These are phyloP conservation scores for Kurtzmaniella natalensis DNA, from an alignment of 1,139 yeast species.

Conservation along the genomic window DNA sequence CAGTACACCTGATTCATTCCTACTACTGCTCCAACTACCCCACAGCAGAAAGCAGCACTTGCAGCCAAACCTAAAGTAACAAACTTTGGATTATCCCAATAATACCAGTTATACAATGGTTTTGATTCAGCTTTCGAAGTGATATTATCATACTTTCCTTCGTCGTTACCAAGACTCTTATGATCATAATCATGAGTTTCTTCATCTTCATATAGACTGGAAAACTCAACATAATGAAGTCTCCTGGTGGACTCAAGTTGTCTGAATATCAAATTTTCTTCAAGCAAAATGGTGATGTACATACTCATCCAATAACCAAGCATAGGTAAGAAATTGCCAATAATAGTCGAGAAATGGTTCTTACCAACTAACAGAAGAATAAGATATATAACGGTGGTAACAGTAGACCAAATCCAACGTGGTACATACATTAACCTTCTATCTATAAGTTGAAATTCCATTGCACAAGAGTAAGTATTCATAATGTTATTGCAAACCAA, in stretches of 20 bases:
- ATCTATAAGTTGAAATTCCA: constrained; percentile 22
- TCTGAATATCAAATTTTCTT: constrained; percentile 22
- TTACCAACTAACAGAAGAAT: constrained; percentile 20
- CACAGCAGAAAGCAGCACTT: constrained; percentile 18
- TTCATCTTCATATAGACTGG: constrained; percentile 6
- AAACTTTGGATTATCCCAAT: constrained; percentile 15
- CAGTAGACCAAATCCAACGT: constrained; percentile 23
- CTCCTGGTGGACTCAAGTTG: constrained; percentile 5
- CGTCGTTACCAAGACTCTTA: no score
- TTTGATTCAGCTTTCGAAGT: constrained; percentile 3
- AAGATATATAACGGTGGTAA: constrained; percentile 18
- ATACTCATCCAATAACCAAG: constrained; percentile 27
- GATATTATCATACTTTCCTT: neutral
- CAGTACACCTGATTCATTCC: constrained; percentile 33
- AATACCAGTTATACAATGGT: constrained; percentile 15
- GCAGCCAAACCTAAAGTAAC: constrained; percentile 26
- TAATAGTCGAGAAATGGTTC: constrained; percentile 19
- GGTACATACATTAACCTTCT: constrained; percentile 17
- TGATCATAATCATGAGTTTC: constrained; percentile 3
- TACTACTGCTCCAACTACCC: constrained; percentile 27
- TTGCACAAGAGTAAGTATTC: constrained; percentile 25
- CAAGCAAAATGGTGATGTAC: constrained; percentile 19
- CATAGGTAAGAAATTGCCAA: constrained; percentile 25
- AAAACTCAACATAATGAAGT: constrained; percentile 16
- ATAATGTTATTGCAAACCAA: constrained; percentile 35